phyloP scores from a whole-genome alignment of 2,329 filamentous ascomycete species.

The Trichoderma cornu-damae region DNA sequence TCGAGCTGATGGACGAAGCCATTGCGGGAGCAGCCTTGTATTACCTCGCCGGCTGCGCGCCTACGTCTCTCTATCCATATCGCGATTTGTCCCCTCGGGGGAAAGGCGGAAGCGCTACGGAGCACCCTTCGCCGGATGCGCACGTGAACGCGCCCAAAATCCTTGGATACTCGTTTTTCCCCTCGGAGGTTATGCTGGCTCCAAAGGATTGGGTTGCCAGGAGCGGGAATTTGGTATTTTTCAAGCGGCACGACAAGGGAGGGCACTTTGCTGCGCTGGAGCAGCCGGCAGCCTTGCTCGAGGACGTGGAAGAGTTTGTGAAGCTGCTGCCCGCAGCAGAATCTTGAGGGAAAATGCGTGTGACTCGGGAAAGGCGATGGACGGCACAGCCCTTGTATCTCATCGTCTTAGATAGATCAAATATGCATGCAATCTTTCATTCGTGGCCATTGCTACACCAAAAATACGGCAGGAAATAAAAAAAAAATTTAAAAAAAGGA shows the following conservation, averaged over 20 bases:
- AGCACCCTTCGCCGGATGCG: neutral
- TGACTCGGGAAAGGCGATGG: neutral
- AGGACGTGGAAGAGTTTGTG: neutral
- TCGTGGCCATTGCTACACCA: too few species aligned
- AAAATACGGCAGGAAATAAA: too few species aligned
- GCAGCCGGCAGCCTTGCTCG: neutral
- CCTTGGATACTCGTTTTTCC: neutral
- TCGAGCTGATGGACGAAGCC: neutral
- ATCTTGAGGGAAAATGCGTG: neutral
- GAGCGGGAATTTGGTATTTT: neutral
- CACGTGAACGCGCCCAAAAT: neutral
- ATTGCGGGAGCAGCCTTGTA: neutral
- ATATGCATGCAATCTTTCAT: too few species aligned
- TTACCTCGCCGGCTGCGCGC: neutral
- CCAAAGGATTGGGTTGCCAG: neutral
- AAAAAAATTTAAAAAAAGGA: too few species aligned
- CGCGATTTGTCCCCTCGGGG: neutral
- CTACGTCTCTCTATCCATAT: neutral
- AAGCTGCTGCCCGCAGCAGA: neutral
- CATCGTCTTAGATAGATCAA: too few species aligned
- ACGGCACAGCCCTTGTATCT: neutral
- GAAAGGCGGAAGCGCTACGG: too few species aligned
- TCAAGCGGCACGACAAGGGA: neutral
- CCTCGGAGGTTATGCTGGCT: neutral
- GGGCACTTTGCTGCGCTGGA: conserved; percentile 1